These are phyloP conservation scores for Starmera amethionina DNA, from an alignment of 805 yeast species.

Conservation along the genomic window DNA sequence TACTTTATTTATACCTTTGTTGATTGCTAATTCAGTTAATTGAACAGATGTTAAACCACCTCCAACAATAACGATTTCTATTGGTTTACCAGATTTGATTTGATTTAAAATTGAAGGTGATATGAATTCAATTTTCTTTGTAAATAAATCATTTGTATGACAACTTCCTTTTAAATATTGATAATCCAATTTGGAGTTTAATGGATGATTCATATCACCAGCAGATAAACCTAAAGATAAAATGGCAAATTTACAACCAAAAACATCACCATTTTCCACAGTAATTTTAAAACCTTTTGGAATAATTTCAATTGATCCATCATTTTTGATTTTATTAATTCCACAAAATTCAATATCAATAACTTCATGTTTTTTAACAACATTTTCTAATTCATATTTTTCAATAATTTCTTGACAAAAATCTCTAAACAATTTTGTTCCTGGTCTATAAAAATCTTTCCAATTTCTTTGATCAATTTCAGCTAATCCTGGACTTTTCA, in stretches of 20 bases:
- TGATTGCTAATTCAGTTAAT: constrained; percentile 28
- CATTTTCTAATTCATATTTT: constrained; percentile 22
- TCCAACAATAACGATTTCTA: constrained; percentile 26
- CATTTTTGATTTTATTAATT: constrained; percentile 3
- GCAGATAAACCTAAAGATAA: constrained; percentile 6
- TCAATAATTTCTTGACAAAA: constrained; percentile 26
- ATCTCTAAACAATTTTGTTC: constrained; percentile 28
- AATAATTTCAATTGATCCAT: constrained; percentile 13
- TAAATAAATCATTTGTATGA: constrained; percentile 6
- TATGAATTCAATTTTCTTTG: constrained; percentile 1
- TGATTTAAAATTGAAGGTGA: background rate
- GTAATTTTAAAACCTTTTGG: constrained; percentile 25
- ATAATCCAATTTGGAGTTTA: constrained; percentile 1
- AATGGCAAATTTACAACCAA: constrained; percentile 18
- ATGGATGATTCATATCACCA: constrained; percentile 6
- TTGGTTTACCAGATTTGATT: background rate
- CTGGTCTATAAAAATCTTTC: constrained; percentile 34
- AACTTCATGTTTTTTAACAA: constrained; percentile 26
- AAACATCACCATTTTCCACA: constrained; percentile 23
- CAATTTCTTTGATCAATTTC: constrained; percentile 32
- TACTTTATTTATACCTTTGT: constrained; percentile 22
- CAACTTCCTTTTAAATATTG: constrained; percentile 5
- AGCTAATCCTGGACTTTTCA: constrained; percentile 2
- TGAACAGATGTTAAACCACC: constrained; percentile 40
- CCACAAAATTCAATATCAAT: constrained; percentile 21